These are phyloP conservation scores for Podaxis pistillaris DNA, from an alignment of 768 basidiomycete genomes.

Conservation along the genomic window DNA sequence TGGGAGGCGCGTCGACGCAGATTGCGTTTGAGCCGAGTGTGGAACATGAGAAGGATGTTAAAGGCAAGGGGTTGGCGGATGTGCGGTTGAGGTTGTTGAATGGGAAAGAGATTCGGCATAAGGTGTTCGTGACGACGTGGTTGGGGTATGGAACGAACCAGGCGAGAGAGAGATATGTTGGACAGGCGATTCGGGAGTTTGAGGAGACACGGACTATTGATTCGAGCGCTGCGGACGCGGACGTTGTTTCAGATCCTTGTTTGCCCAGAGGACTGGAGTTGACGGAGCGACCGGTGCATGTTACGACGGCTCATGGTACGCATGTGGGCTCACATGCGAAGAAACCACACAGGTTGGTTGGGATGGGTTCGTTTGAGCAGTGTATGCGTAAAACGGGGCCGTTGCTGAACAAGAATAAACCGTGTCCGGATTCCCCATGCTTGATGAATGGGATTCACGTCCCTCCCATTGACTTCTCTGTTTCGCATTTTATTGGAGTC, in stretches of 20 bases:
- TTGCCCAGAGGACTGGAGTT: constrained; percentile 75
- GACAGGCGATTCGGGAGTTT: constrained; percentile 58
- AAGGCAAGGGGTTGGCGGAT: constrained; percentile 69
- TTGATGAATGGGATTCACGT: constrained; percentile 94
- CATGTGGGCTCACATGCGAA: constrained; percentile 33
- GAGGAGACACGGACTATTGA: constrained; percentile 36
- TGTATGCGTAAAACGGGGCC: constrained; percentile 74
- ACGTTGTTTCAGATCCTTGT: constrained; percentile 80
- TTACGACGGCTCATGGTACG: constrained; percentile 27
- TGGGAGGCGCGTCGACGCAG: constrained; percentile 99
- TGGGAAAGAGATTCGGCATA: constrained; percentile 85
- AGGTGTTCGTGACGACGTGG: constrained; percentile 98
- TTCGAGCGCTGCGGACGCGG: constrained; percentile 27
- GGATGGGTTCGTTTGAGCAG: constrained; percentile 87
- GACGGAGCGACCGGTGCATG: constrained; percentile 52
- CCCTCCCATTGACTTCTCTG: constrained; percentile 91
- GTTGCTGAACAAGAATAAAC: constrained; percentile 79
- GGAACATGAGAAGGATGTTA: constrained; percentile 51
- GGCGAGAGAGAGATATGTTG: constrained; percentile 91
- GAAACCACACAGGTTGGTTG: constrained; percentile 63
- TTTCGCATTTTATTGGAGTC: constrained; percentile 93
- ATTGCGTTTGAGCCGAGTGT: constrained; percentile 92
- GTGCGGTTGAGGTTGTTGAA: constrained; percentile 80
- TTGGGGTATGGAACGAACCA: constrained; percentile 97
- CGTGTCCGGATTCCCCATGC: constrained; percentile 84